Percentiles rank a stretch among this genome's conserved stretches.
Evolutionary conservation across 2,329 filamentous ascomycete species (phyloP).

Genomic region (Penicillium concentricum): DNA sequence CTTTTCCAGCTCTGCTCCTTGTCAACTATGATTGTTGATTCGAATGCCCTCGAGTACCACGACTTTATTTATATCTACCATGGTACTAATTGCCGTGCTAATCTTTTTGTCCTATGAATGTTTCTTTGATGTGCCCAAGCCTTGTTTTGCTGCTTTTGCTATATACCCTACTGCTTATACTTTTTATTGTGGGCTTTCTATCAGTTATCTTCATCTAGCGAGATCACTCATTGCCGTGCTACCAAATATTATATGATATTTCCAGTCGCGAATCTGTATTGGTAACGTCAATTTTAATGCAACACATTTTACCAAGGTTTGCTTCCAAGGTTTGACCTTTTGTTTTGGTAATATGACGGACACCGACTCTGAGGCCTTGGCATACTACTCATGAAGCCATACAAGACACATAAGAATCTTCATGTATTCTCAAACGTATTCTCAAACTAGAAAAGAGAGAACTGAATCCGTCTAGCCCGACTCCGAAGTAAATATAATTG

Average conservation of each 20-base stretch:
- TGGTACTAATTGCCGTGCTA: not conserved
- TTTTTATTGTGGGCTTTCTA: not conserved
- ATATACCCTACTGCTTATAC: slow-evolving; percentile 6
- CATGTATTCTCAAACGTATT: no score
- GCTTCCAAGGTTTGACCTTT: not conserved
- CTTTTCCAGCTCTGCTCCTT: not conserved
- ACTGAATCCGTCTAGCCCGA: no score
- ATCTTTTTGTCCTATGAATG: not conserved
- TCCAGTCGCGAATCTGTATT: not conserved
- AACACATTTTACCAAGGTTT: not conserved
- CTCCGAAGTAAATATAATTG: no score
- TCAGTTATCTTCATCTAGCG: not conserved
- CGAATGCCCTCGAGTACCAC: not conserved
- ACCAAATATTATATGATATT: not conserved
- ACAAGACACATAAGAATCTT: no score
- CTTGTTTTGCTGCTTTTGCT: not conserved
- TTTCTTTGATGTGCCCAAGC: not conserved
- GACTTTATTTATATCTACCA: not conserved
- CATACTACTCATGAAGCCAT: no score
- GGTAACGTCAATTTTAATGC: not conserved
- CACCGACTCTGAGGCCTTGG: no score
- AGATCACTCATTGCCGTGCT: not conserved
- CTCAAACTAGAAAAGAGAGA: no score
- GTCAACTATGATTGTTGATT: not conserved
- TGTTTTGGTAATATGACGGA: no score